Percentiles rank a stretch among this genome's conserved stretches.
These are phyloP conservation scores for Plantago rigida DNA, from an alignment of 305 asterid species.

Conservation along the genomic window DNA sequence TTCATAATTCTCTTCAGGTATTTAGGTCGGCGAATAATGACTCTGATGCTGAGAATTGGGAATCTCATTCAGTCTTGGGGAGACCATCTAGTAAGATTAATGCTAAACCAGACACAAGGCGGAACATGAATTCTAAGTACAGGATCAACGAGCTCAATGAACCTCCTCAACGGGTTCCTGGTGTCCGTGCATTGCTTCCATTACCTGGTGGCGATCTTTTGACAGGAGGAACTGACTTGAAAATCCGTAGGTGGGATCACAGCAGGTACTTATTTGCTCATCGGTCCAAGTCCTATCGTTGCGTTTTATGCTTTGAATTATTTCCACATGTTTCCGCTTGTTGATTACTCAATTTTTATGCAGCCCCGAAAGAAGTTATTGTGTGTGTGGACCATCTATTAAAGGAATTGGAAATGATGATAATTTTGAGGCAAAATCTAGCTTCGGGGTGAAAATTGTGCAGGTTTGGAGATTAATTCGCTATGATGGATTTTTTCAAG, in stretches of 20 bases:
- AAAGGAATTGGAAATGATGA: slow-evolving; percentile 78
- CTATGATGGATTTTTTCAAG: slow-evolving; percentile 6
- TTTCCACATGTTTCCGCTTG: slow-evolving; percentile 14
- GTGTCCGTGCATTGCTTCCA: slow-evolving; percentile 93
- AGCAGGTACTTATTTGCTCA: slow-evolving; percentile 45
- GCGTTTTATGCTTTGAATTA: slow-evolving; percentile 7
- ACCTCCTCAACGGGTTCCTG: slow-evolving; percentile 68
- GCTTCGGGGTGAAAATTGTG: slow-evolving; percentile 90
- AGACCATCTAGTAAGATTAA: slow-evolving; percentile 56
- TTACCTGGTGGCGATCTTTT: slow-evolving; percentile 93
- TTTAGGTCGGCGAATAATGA: slow-evolving; percentile 68
- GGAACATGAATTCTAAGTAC: slow-evolving; percentile 57
- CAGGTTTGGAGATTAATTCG: slow-evolving; percentile 48
- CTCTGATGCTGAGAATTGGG: slow-evolving; percentile 53
- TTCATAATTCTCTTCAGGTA: slow-evolving; percentile 37
- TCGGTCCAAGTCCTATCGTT: slow-evolving; percentile 19
- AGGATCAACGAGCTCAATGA: slow-evolving; percentile 79
- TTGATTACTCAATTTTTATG: slow-evolving; percentile 24
- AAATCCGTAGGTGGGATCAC: slow-evolving; percentile 95
- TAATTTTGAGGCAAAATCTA: slow-evolving; percentile 81
- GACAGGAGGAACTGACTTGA: slow-evolving; percentile 95
- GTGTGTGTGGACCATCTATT: slow-evolving; percentile 87
- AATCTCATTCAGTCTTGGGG: slow-evolving; percentile 71
- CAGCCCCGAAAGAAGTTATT: slow-evolving; percentile 89
- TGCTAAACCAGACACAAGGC: slow-evolving; percentile 54